phyloP scores from a whole-genome alignment of 192 early-diverging fungal species.

The Linnemannia elongata region DNA sequence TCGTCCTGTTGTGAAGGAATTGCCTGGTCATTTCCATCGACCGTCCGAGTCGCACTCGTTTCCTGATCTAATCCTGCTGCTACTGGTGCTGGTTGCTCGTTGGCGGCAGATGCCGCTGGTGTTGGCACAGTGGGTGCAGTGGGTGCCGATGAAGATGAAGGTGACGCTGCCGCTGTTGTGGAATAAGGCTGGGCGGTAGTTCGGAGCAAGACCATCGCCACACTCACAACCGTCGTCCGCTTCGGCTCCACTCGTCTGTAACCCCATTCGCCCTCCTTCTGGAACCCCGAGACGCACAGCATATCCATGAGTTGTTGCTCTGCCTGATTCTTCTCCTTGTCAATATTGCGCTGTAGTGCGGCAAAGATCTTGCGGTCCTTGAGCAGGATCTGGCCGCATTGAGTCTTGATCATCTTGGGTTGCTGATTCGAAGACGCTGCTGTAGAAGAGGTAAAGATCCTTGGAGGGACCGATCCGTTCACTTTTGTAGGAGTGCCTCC shows the following conservation, averaged over 20 bases:
- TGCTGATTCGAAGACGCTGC: slow-evolving; percentile 28
- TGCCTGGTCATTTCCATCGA: neutral
- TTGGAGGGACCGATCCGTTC: neutral
- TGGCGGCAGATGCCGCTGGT: neutral
- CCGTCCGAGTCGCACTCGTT: neutral
- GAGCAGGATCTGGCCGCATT: slow-evolving; percentile 72
- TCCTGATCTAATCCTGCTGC: neutral
- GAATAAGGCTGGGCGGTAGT: slow-evolving; percentile 59
- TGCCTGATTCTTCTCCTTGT: slow-evolving; percentile 71
- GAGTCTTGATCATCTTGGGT: slow-evolving; percentile 62
- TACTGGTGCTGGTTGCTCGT: neutral
- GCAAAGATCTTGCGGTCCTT: slow-evolving; percentile 81
- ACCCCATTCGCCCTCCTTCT: slow-evolving; percentile 77
- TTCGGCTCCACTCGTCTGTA: slow-evolving; percentile 77
- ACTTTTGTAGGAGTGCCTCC: neutral
- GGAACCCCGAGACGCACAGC: slow-evolving; percentile 85
- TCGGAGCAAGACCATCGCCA: slow-evolving; percentile 77
- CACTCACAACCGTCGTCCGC: slow-evolving; percentile 74
- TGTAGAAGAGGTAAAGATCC: neutral
- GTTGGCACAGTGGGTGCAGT: neutral
- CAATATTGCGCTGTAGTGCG: slow-evolving; percentile 79
- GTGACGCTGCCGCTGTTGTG: neutral
- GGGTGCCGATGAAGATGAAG: slow-evolving; percentile 2
- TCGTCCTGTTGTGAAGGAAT: neutral
- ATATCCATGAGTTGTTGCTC: slow-evolving; percentile 89